Evolutionary conservation across 2,329 filamentous ascomycete genomes (phyloP), one percentile per base, ranked within the genome.

Genomic region (Colletotrichum kahawae): DNA sequence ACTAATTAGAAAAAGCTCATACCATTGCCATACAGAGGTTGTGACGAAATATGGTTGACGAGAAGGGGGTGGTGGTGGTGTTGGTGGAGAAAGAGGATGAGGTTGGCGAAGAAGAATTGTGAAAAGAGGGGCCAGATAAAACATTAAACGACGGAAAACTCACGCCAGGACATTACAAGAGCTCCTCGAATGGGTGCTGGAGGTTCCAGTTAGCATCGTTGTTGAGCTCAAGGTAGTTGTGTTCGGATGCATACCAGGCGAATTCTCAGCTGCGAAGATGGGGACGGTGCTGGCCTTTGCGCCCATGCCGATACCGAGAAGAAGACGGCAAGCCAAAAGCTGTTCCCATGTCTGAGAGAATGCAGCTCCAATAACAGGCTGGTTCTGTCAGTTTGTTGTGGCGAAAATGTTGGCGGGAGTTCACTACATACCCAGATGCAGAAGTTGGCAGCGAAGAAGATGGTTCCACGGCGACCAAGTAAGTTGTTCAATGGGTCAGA

Each of bases 221-320:
- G 8, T 27, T 34, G 33, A 13, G 33, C 12, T 7, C 51, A 24
- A 13, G 51, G 24, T 7, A 2, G n/a, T 56, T 24, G 14, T 56
- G 24, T 21, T 10, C 10, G n/a, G 51, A 12, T 34, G 51, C 29
- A 21, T 31, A 60, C 57, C 57, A 0, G 94, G 94, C 0, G 92
- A 90, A 71, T 91, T 94, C 82, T 96, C 94, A 3, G 94, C 94
- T 0, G 93, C 92, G 79, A 94, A 96, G 33, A 96, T 92, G 0
- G 94, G 94, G 2, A 95, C 93, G 63, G 88, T 91, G 0, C 91
- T 91, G 24, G 92, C 92, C 81, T 95, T 95, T 18, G 93, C 89
- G 33, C 94, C 94, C 86, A 96, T 95, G 2, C 93, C 94, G 60
- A 97, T 90, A 12, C 95, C 95, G 75, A 96, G 89, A 14, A 94